Evolutionary conservation across 2,329 filamentous ascomycete species (phyloP), one percentile per base, ranked within the genome.

Genomic region (Aureobasidium subglaciale): DNA sequence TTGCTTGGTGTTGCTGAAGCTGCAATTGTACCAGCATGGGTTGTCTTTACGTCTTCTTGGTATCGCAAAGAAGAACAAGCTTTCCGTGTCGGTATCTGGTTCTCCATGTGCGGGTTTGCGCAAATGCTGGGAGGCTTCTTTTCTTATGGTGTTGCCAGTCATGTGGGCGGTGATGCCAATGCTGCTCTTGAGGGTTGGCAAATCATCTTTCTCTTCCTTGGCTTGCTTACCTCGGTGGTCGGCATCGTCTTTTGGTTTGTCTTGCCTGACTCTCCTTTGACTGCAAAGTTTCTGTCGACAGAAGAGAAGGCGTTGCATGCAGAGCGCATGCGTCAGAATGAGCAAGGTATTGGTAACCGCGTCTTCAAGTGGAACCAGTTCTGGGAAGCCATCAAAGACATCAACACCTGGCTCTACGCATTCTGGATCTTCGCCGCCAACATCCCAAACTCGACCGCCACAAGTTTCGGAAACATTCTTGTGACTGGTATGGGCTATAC

Each of bases 1-100:
- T 58, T 70, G 3, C 59, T 70, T n/a, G 67, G 68, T n/a, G 54
- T 67, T 10, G 65, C 68, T 38, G 66, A 69, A 48, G 35, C 55
- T n/a, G 56, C 54, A 49, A 48, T 55, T 0, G 22, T 24, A 4
- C 32, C 29, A 13, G 45, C 18, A 1, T 49, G 18, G 13, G 32
- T 27, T n/a, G 18, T 49, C 10, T 34, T 35, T 7, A 49, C 45
- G 5, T 16, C 11, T n/a, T n/a, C 30, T 9, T 49, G 18, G 13
- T 49, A 37, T 4, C 16, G 16, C 2, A 35, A 49, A 18, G 18
- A 49, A 5, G 45, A 49, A 9, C 45, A 49, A 35, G 45, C 30
- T 1, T 34, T 24, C 6, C 45, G 45, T 24, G 30, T 35, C 10
- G 30, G 45, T 8, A 27, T 37, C 18, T 49, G 45, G 45, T 34